These are phyloP conservation scores for Venturiaceae sp. DNA, from an alignment of 2,329 filamentous ascomycete genomes.

Conservation along the genomic window DNA sequence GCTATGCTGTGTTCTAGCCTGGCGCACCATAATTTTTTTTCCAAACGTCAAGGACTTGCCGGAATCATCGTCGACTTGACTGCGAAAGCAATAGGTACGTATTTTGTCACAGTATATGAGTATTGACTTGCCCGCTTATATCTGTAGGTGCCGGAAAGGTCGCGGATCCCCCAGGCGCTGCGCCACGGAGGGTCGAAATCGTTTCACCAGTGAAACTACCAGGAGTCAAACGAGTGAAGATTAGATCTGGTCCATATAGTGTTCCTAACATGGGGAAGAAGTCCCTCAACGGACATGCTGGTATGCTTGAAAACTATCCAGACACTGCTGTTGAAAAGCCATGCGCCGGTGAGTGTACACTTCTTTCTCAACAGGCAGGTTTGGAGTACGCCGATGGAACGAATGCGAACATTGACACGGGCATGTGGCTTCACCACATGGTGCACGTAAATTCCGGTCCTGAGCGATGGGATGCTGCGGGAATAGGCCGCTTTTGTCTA, in stretches of 20 bases:
- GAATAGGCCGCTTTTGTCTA: neutral
- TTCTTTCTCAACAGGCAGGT: slow-evolving; percentile 1
- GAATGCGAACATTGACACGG: slow-evolving; percentile 4
- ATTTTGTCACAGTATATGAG: neutral
- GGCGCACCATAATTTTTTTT: neutral
- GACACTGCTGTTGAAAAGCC: slow-evolving; percentile 3
- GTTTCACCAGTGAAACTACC: neutral
- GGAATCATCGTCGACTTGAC: neutral
- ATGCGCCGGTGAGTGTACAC: neutral
- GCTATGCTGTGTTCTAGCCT: neutral
- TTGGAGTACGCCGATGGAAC: slow-evolving; percentile 6
- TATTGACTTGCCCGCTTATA: neutral
- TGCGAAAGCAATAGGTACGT: neutral
- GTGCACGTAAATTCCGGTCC: slow-evolving; percentile 5
- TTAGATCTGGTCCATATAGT: slow-evolving; percentile 7
- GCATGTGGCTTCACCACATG: slow-evolving; percentile 8
- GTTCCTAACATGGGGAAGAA: slow-evolving; percentile 5
- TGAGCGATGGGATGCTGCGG: neutral
- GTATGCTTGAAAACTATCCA: slow-evolving; percentile 7
- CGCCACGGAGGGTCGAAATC: neutral
- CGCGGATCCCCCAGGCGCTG: slow-evolving; percentile 1
- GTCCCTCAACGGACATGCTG: neutral
- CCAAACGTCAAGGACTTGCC: neutral
- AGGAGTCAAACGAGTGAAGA: neutral
- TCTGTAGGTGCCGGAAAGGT: slow-evolving; percentile 3